Evolutionary conservation across 1,284 basidiomycete species (phyloP).

Genomic region (Volvariella volvacea): DNA sequence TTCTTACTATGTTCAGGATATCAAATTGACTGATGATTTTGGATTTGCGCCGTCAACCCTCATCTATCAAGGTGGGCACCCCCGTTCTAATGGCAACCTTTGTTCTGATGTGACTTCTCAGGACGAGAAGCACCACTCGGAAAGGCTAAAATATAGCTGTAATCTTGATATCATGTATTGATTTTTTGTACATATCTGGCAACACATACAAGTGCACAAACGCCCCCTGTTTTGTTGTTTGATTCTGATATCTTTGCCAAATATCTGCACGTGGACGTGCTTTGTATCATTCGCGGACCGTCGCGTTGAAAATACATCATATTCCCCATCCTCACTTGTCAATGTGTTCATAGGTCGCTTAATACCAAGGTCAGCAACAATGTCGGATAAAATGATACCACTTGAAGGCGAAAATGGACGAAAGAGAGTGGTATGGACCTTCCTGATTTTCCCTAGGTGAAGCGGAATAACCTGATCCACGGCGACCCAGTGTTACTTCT

Average conservation of each 20-base stretch:
- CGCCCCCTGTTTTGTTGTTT: too few species aligned
- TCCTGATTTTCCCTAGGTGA: too few species aligned
- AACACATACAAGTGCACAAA: too few species aligned
- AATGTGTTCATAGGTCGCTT: conserved; percentile 10
- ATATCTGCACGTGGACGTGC: conserved; percentile 2
- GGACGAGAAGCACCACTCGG: conserved; percentile 35
- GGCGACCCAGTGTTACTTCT: conserved; percentile 81
- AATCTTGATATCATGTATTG: neutral
- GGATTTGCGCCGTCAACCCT: conserved; percentile 79
- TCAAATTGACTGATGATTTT: conserved; percentile 64
- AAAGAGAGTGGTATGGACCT: conserved; percentile 75
- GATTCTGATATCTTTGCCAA: too few species aligned
- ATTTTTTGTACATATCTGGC: too few species aligned
- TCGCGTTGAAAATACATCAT: neutral
- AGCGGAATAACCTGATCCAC: neutral
- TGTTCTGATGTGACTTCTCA: conserved; percentile 12
- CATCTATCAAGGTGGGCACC: conserved; percentile 50
- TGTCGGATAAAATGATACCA: conserved; percentile 52
- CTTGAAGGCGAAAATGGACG: conserved; percentile 70
- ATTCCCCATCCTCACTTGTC: neutral
- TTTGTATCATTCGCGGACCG: neutral
- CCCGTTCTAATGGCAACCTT: neutral
- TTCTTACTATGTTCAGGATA: conserved; percentile 36
- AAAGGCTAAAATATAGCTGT: conserved; percentile 30
- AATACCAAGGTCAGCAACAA: conserved; percentile 18